Evolutionary conservation across 345 rosid genomes (phyloP).

Genomic region (Salix dunnii): DNA sequence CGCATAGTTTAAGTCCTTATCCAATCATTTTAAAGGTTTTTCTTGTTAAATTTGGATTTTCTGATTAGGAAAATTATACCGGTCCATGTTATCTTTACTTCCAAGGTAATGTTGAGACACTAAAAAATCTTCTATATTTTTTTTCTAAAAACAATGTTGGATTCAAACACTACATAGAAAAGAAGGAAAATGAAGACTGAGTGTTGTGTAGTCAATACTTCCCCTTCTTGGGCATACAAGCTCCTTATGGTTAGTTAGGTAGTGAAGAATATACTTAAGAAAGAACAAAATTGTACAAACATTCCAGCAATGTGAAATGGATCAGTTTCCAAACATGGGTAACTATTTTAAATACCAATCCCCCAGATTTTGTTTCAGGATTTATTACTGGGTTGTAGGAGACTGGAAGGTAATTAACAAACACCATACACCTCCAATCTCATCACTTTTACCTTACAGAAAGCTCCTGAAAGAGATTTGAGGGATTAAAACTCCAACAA

Average conservation of each 20-base stretch:
- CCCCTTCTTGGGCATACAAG: background rate
- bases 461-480: background rate
- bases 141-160: background rate
- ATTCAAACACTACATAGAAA: background rate
- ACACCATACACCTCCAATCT: background rate
- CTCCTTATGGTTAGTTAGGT: background rate
- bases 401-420: background rate
- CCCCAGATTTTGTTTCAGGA: background rate
- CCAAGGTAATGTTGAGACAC: background rate
- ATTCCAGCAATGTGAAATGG: background rate
- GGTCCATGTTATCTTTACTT: background rate
- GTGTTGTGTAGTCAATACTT: background rate
- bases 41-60: background rate
- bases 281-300: background rate
- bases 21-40: background rate
- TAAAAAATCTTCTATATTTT: background rate
- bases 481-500: background rate
- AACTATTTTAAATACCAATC: background rate
- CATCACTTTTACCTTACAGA: background rate
- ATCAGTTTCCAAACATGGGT: background rate
- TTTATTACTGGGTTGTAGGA: background rate
- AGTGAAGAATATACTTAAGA: background rate
- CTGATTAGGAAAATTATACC: background rate
- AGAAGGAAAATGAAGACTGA: background rate
- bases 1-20: background rate